A percentile compares a stretch with the other conserved stretches of the same genome.
These are phyloP conservation scores for Fistulifera solaris DNA, from an alignment of 108 stramenopile genomes.

Conservation along the genomic window DNA sequence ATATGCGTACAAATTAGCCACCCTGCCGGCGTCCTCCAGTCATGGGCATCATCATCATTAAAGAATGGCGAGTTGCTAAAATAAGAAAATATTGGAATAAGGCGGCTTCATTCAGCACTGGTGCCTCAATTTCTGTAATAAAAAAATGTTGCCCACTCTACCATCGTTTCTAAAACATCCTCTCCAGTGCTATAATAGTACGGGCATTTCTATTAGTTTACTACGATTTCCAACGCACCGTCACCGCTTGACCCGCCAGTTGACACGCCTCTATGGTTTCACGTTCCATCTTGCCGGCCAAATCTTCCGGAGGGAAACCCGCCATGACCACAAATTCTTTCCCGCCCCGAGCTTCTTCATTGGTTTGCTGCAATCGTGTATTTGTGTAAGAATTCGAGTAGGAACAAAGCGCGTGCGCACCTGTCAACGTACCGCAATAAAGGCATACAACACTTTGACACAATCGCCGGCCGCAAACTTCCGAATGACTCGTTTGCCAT, in stretches of 20 bases:
- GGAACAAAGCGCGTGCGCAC: not conserved
- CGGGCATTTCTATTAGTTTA: too few species aligned
- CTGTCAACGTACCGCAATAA: slow-evolving; percentile 46
- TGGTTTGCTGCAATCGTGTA: slow-evolving; percentile 25
- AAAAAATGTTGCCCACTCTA: too few species aligned
- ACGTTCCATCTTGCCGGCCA: slow-evolving; percentile 41
- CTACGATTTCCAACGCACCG: slow-evolving; percentile 51
- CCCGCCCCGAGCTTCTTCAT: slow-evolving; percentile 51
- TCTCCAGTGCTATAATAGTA: too few species aligned
- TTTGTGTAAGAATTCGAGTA: slow-evolving; percentile 8
- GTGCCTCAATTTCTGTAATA: too few species aligned
- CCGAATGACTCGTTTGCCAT: slow-evolving; percentile 67
- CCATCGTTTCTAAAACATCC: too few species aligned
- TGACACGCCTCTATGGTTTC: slow-evolving; percentile 48
- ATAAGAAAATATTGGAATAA: too few species aligned
- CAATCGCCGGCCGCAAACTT: slow-evolving; percentile 41
- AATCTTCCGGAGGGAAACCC: slow-evolving; percentile 76
- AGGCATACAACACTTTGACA: slow-evolving; percentile 64
- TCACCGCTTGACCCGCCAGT: slow-evolving; percentile 61
- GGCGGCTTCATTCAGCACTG: too few species aligned
- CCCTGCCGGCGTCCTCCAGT: too few species aligned
- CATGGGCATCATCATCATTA: too few species aligned
- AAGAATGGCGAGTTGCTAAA: too few species aligned
- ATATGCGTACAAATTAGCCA: slow-evolving; percentile 37
- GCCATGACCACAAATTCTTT: slow-evolving; percentile 64